Conservation (phyloP, 805 yeast genomes). For the Tetrapisispora pingtungensis region DNA sequence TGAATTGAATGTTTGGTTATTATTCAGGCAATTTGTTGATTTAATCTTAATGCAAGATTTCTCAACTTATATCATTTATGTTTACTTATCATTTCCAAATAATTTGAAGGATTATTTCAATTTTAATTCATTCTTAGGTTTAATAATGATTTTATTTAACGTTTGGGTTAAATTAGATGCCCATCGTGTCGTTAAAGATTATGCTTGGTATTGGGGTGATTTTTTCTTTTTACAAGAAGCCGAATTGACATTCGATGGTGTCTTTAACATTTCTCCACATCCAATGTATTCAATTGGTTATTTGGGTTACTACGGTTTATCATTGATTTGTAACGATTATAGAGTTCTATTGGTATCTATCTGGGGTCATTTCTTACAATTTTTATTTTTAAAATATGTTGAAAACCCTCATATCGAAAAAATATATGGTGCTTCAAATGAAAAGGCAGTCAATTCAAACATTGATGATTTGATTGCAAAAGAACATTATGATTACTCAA, state of each 20-base stretch:
- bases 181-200: conserved; percentile 78
- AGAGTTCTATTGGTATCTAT: conserved; percentile 59
- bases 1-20: conserved; percentile 75
- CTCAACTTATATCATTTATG: conserved; percentile 59
- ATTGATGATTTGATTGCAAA: conserved; percentile 30
- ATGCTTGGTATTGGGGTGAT: conserved; percentile 95
- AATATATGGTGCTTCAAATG: conserved; percentile 44
- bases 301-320: conserved; percentile 78
- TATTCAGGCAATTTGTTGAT: conserved; percentile 72
- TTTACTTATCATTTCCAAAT: conserved; percentile 35
- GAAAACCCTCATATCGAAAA: conserved; percentile 84
- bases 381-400: conserved; percentile 60
- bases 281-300: conserved; percentile 90
- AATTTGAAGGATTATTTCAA: conserved; percentile 37
- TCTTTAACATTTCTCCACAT: conserved; percentile 81
- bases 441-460: conserved; percentile 22
- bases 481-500: conserved; percentile 36
- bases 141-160: conserved; percentile 54
- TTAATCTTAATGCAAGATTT: conserved; percentile 79
- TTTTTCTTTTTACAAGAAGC: conserved; percentile 69
- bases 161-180: conserved; percentile 83
- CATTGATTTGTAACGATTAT: conserved; percentile 65
- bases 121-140: conserved; percentile 50
- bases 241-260: conserved; percentile 76
- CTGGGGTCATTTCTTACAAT: conserved; percentile 68